Evolutionary conservation across 179 eudicot species (phyloP).

Genomic region (Patellifolia procumbens): DNA sequence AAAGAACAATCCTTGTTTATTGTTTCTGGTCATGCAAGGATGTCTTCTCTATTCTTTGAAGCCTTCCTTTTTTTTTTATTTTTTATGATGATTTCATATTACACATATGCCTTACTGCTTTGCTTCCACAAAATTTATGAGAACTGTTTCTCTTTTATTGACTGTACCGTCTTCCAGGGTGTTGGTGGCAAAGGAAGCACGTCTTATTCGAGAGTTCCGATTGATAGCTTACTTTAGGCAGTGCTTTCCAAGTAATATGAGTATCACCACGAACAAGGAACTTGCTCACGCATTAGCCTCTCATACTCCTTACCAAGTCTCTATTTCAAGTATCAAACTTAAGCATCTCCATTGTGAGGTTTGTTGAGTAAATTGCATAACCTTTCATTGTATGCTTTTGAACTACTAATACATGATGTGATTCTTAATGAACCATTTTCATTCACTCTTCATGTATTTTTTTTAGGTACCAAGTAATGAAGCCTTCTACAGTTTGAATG

Average conservation of each 20-base stretch:
- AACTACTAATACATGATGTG: background rate
- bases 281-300: conserved; percentile 78
- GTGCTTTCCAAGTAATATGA: conserved; percentile 61
- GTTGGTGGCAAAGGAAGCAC: conserved; percentile 71
- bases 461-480: conserved; percentile 63
- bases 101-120: background rate
- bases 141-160: conserved; percentile 5
- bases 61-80: background rate
- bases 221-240: conserved; percentile 86
- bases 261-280: conserved; percentile 63
- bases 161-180: conserved; percentile 45
- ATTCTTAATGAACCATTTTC: background rate
- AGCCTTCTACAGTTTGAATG: conserved; percentile 75
- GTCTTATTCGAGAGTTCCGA: conserved; percentile 59
- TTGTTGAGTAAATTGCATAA: conserved; percentile 14
- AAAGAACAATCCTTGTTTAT: background rate
- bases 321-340: conserved; percentile 63
- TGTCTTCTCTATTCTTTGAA: background rate
- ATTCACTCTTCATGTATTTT: conserved; percentile 4
- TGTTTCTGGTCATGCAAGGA: background rate
- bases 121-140: background rate
- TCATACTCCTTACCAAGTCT: conserved; percentile 80
- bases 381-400: background rate
- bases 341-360: conserved; percentile 84
- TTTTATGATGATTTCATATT: background rate